Conservation (phyloP, 768 basidiomycete genomes). For the Rhodotorula babjevae region DNA sequence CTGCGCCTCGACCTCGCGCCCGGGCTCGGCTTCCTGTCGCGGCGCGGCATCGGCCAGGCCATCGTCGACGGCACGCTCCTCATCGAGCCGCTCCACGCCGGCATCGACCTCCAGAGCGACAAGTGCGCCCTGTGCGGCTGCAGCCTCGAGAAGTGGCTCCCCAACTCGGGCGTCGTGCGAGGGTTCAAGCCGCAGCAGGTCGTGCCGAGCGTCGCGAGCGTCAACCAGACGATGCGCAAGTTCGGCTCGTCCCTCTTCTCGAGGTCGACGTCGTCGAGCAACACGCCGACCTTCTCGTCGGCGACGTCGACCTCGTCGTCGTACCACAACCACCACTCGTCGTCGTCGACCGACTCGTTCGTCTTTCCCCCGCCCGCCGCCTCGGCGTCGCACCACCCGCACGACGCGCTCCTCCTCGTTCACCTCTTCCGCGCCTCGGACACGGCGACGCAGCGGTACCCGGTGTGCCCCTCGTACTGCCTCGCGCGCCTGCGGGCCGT, state of each 20-base stretch:
- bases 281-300: not conserved
- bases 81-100: constrained; percentile 62
- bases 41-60: constrained; percentile 74
- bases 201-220: not conserved
- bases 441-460: constrained; percentile 29
- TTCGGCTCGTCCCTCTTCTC: constrained; percentile 25
- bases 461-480: constrained; percentile 42
- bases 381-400: constrained; percentile 25
- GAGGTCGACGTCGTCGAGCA: not conserved
- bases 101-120: constrained; percentile 21
- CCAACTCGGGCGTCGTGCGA: constrained; percentile 1
- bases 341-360: constrained; percentile 23
- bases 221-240: constrained; percentile 35
- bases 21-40: constrained; percentile 86
- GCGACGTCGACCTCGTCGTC: constrained; percentile 3
- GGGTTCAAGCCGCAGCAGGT: not conserved
- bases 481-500: constrained; percentile 41
- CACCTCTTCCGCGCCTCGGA: constrained; percentile 42
- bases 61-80: constrained; percentile 80
- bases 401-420: constrained; percentile 31
- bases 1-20: constrained; percentile 89
- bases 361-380: constrained; percentile 11
- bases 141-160: constrained; percentile 33
- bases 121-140: constrained; percentile 43
- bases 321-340: not conserved